phyloP scores from a whole-genome alignment of 352 stramenopile species.

The Plasmopara muralis region DNA sequence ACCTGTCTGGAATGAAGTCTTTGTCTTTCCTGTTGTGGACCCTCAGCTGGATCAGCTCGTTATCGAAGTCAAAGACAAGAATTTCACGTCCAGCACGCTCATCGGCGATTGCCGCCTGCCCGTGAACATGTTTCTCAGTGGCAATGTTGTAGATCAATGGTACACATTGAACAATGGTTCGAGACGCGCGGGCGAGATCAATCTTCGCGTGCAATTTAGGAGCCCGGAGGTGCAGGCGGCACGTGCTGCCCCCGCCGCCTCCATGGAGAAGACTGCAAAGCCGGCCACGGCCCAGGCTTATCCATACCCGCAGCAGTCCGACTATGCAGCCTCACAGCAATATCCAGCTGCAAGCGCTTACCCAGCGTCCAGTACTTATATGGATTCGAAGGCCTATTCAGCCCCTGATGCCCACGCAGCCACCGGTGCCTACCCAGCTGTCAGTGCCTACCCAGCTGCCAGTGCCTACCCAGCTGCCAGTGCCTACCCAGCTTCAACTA shows the following conservation, averaged over 20 bases:
- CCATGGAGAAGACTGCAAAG: constrained; percentile 19
- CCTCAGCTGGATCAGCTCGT: constrained; percentile 66
- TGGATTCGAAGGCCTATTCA: constrained; percentile 9
- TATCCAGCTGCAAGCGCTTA: constrained; percentile 14
- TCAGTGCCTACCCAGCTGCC: constrained; percentile 11
- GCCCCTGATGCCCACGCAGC: constrained; percentile 7
- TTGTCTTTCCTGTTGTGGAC: constrained; percentile 69
- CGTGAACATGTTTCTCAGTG: constrained; percentile 65
- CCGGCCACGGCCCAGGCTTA: constrained; percentile 24
- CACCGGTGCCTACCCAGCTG: constrained; percentile 14
- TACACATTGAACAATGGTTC: constrained; percentile 68
- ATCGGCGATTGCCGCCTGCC: constrained; percentile 71
- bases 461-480: constrained; percentile 12
- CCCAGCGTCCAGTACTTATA: constrained; percentile 12
- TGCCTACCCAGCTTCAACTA: constrained; percentile 12
- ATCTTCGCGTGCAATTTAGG: constrained; percentile 69
- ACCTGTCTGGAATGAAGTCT: constrained; percentile 79
- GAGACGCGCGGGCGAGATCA: constrained; percentile 65
- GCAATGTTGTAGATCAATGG: constrained; percentile 71
- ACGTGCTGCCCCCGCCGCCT: constrained; percentile 7
- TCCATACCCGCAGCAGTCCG: constrained; percentile 24
- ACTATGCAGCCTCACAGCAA: constrained; percentile 16
- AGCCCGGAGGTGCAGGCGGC: constrained; percentile 20
- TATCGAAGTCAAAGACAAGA: constrained; percentile 82
- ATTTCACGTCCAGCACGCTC: constrained; percentile 65